Evolutionary conservation across 441 rosid genomes (phyloP).

Genomic region (Gossypium schwendimanii): DNA sequence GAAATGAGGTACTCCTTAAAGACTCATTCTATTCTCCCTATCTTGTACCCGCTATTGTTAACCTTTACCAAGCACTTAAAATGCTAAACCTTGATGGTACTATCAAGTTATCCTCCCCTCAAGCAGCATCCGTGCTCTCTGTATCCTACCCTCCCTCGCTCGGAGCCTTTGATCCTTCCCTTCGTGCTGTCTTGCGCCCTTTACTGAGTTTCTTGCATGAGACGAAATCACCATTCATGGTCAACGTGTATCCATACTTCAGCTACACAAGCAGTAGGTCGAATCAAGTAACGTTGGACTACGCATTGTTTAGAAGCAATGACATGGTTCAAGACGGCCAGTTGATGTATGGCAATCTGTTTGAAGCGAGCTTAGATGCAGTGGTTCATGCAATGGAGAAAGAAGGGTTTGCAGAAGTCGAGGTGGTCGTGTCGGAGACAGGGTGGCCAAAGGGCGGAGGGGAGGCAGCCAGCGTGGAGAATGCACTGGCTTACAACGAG

Average conservation of each 20-base stretch:
- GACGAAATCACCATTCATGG: constrained; percentile 38
- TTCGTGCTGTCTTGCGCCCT: constrained; percentile 17
- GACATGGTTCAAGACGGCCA: constrained; percentile 21
- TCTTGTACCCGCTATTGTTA: constrained; percentile 31
- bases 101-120: constrained; percentile 41
- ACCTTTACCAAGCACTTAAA: constrained; percentile 29
- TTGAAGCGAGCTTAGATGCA: constrained; percentile 40
- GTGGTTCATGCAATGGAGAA: constrained; percentile 32
- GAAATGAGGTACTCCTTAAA: constrained; percentile 39
- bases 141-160: constrained; percentile 35
- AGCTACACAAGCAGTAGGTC: constrained; percentile 28
- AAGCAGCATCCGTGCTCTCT: constrained; percentile 32
- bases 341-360: constrained; percentile 24
- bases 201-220: constrained; percentile 26
- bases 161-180: constrained; percentile 26
- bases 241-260: constrained; percentile 33
- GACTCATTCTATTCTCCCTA: constrained; percentile 29
- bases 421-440: constrained; percentile 40
- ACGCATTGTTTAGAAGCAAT: constrained; percentile 27
- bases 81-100: constrained; percentile 16
- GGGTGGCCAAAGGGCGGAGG: constrained; percentile 52
- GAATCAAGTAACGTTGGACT: constrained; percentile 19
- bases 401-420: constrained; percentile 28
- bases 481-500: constrained; percentile 28
- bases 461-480: constrained; percentile 20